Evolutionary conservation across 2,329 filamentous ascomycete species (phyloP).

Genomic region (Xylaria digitata): DNA sequence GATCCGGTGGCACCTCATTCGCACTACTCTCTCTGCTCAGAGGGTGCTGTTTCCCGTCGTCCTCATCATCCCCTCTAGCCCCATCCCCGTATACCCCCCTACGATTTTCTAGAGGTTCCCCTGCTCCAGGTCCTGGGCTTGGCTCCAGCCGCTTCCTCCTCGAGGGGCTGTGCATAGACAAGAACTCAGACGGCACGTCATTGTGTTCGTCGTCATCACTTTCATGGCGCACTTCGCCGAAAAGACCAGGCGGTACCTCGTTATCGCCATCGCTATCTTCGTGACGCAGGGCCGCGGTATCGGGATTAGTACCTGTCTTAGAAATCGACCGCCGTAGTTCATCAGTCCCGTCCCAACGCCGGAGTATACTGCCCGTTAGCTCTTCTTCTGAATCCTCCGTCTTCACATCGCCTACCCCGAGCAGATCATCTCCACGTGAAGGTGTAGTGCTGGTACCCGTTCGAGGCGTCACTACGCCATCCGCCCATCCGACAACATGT

Average conservation of each 20-base stretch:
- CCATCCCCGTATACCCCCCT: neutral
- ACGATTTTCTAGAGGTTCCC: too few species aligned
- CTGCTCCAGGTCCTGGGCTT: neutral
- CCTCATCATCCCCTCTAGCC: constrained; percentile 4
- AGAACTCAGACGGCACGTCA: constrained; percentile 54
- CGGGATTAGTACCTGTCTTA: neutral
- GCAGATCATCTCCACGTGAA: constrained; percentile 30
- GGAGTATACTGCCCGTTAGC: constrained; percentile 51
- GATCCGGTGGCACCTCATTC: constrained; percentile 45
- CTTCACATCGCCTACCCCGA: constrained; percentile 35
- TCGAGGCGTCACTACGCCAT: constrained; percentile 38
- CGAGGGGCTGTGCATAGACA: constrained; percentile 57
- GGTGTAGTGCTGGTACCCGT: constrained; percentile 6
- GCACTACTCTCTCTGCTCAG: constrained; percentile 43
- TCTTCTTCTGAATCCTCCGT: constrained; percentile 43
- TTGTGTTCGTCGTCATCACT: constrained; percentile 46
- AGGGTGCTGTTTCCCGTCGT: constrained; percentile 19
- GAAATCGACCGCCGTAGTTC: constrained; percentile 54
- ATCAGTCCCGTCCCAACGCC: constrained; percentile 47
- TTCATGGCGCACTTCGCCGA: constrained; percentile 35
- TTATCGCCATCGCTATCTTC: constrained; percentile 36
- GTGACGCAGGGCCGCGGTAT: neutral
- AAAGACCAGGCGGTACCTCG: constrained; percentile 38
- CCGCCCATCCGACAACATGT: constrained; percentile 47
- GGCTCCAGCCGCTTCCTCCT: constrained; percentile 12